phyloP scores from a whole-genome alignment of 805 yeast species.

The Candida manassasensis region DNA sequence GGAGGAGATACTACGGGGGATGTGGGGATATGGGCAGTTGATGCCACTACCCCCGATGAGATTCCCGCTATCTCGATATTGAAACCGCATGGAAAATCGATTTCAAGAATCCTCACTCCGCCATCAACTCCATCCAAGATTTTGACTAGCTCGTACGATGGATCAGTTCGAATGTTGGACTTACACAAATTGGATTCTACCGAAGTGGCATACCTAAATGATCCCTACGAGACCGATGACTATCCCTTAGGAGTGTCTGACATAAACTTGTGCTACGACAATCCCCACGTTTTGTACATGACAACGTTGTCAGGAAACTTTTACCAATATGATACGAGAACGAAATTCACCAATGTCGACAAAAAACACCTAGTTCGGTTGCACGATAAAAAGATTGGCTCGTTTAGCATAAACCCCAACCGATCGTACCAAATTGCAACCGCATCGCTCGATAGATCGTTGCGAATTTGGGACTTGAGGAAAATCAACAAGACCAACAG shows the following conservation, averaged over 20 bases:
- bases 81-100: slow-evolving; percentile 70
- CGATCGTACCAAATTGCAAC: slow-evolving; percentile 67
- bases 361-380: slow-evolving; percentile 46
- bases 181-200: slow-evolving; percentile 53
- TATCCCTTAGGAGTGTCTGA: slow-evolving; percentile 65
- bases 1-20: slow-evolving; percentile 92
- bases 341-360: slow-evolving; percentile 25
- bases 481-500: slow-evolving; percentile 36
- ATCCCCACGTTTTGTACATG: slow-evolving; percentile 57
- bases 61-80: slow-evolving; percentile 57
- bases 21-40: slow-evolving; percentile 84
- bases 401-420: slow-evolving; percentile 74
- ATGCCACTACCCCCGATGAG: slow-evolving; percentile 28
- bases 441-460: slow-evolving; percentile 81
- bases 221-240: slow-evolving; percentile 46
- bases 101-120: slow-evolving; percentile 59
- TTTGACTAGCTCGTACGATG: slow-evolving; percentile 79
- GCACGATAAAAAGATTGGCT: slow-evolving; percentile 90
- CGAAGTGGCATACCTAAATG: slow-evolving; percentile 42
- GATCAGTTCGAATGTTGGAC: slow-evolving; percentile 73
- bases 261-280: slow-evolving; percentile 45
- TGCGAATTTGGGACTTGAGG: slow-evolving; percentile 86
- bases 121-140: slow-evolving; percentile 49
- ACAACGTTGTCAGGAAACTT: slow-evolving; percentile 81
- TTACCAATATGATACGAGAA: slow-evolving; percentile 66